Evolutionary conservation across 768 basidiomycete species (phyloP).

Genomic region (Mycena vitilis): DNA sequence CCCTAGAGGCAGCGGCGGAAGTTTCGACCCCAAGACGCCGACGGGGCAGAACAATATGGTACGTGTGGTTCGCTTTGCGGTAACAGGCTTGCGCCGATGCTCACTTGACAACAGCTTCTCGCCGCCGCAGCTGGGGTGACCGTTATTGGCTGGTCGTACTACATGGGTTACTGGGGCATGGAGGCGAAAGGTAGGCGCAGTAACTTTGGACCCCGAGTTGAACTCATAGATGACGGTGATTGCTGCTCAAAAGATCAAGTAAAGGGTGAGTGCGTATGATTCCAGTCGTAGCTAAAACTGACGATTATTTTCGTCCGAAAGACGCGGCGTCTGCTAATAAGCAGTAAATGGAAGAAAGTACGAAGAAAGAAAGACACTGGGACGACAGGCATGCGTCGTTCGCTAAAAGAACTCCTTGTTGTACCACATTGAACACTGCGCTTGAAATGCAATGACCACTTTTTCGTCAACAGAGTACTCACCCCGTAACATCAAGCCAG

Average conservation of each 20-base stretch:
- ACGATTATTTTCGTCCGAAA: not conserved
- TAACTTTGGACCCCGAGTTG: not conserved
- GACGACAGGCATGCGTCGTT: too few relatives aligned
- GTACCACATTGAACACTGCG: too few relatives aligned
- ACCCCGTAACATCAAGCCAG: too few relatives aligned
- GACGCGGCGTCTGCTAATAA: constrained; percentile 17
- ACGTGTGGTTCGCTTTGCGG: not conserved
- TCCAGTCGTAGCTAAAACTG: not conserved
- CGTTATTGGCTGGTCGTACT: constrained; percentile 3
- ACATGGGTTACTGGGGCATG: constrained; percentile 25
- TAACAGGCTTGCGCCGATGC: too few relatives aligned
- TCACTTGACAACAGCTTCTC: constrained; percentile 4
- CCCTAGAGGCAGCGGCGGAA: constrained; percentile 13
- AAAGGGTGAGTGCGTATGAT: too few relatives aligned
- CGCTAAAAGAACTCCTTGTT: too few relatives aligned
- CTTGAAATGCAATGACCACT: too few relatives aligned
- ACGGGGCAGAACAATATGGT: constrained; percentile 24
- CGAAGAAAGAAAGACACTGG: too few relatives aligned
- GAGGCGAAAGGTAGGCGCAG: not conserved
- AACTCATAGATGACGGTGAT: too few relatives aligned
- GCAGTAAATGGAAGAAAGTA: too few relatives aligned
- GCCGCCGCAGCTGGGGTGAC: constrained; percentile 1
- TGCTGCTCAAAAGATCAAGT: too few relatives aligned
- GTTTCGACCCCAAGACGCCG: constrained; percentile 13
- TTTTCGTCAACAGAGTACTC: too few relatives aligned